Percentiles rank a stretch among this genome's conserved stretches.
These are phyloP conservation scores for Tolypocladium tundrense DNA, from an alignment of 2,329 filamentous ascomycete species.

Conservation along the genomic window DNA sequence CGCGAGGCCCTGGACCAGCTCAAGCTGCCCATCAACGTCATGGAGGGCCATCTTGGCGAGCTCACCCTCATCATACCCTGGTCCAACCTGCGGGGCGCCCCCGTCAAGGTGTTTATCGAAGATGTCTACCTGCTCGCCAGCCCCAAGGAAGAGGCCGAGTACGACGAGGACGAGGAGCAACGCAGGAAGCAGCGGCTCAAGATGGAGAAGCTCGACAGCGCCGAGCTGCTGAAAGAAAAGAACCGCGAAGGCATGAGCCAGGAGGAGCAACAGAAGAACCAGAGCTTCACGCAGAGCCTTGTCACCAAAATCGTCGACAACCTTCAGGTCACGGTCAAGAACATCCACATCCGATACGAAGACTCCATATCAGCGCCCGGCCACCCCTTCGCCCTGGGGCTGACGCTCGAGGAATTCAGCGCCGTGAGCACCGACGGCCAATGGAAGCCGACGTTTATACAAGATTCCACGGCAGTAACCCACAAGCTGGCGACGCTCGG, in stretches of 20 bases:
- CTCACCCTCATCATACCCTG: conserved; percentile 91
- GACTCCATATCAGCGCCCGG: conserved; percentile 92
- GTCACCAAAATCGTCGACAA: conserved; percentile 98
- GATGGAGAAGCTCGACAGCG: conserved; percentile 96
- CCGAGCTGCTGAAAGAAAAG: conserved; percentile 85
- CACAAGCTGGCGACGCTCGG: conserved; percentile 91
- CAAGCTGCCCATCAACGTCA: conserved; percentile 89
- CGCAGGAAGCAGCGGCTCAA: conserved; percentile 81
- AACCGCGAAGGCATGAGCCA: conserved; percentile 87
- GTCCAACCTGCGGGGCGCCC: conserved; percentile 91
- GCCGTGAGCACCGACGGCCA: conserved; percentile 90
- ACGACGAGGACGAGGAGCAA: conserved; percentile 87
- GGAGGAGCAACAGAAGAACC: conserved; percentile 94
- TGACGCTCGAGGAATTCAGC: conserved; percentile 93
- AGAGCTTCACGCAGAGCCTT: conserved; percentile 93
- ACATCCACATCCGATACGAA: conserved; percentile 96
- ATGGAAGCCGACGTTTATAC: conserved; percentile 94
- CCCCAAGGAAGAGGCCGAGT: conserved; percentile 89
- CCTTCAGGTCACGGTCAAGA: conserved; percentile 93
- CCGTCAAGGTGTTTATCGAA: conserved; percentile 89
- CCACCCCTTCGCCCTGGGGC: conserved; percentile 85
- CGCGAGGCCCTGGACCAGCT: conserved; percentile 95
- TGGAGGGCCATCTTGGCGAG: conserved; percentile 86
- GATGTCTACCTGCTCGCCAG: conserved; percentile 94
- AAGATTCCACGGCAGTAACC: conserved; percentile 70